Evolutionary conservation across 257 asterid species (phyloP).

Genomic region (Solanum pinnatisectum): DNA sequence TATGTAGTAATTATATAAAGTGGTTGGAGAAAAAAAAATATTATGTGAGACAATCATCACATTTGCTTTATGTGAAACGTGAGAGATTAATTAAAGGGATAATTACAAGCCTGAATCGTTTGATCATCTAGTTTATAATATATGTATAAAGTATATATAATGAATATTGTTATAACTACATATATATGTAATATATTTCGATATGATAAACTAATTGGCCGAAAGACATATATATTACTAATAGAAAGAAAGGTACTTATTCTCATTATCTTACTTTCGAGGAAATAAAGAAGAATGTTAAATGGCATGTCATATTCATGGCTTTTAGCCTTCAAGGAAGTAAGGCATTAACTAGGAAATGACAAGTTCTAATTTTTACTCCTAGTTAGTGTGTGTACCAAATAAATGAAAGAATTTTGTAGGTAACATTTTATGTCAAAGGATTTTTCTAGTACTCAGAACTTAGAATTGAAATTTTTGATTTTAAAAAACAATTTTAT

Average conservation of each 20-base stretch:
- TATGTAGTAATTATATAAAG: background rate
- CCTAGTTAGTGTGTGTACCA: background rate
- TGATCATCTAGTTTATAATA: background rate
- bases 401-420: background rate
- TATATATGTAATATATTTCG: too few relatives aligned
- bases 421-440: background rate
- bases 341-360: background rate
- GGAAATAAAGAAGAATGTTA: background rate
- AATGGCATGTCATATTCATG: background rate
- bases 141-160: too few relatives aligned
- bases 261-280: background rate
- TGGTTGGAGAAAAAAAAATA: background rate
- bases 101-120: too few relatives aligned
- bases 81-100: background rate
- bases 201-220: too few relatives aligned
- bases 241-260: background rate
- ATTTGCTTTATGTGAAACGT: background rate
- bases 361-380: background rate
- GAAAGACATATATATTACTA: background rate
- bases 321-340: background rate
- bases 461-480: too few relatives aligned
- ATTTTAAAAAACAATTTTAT: too few relatives aligned
- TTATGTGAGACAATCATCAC: background rate
- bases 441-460: background rate
- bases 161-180: too few relatives aligned